Percentiles rank a stretch among this genome's conserved stretches.
phyloP scores from a whole-genome alignment of 1,139 yeast genomes.

The Yamadazyma taylorii region DNA sequence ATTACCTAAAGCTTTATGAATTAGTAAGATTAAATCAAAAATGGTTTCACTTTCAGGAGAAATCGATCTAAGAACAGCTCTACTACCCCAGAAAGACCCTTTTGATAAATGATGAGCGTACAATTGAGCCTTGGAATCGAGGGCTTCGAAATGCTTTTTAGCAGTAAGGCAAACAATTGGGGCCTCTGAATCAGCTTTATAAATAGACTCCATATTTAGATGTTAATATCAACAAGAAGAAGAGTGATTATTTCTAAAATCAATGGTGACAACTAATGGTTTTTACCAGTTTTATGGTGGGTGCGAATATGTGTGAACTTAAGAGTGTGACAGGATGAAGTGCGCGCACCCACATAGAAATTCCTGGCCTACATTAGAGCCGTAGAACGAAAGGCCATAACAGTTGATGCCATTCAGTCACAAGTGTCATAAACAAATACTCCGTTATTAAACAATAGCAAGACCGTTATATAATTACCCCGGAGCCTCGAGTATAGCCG shows the following conservation, averaged over 20 bases:
- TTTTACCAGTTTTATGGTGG: too few relatives aligned
- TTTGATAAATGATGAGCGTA: slow-evolving; percentile 83
- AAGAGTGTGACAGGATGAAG: too few relatives aligned
- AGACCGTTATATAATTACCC: too few relatives aligned
- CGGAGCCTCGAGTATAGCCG: too few relatives aligned
- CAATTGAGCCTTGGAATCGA: slow-evolving; percentile 40
- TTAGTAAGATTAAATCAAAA: slow-evolving; percentile 61
- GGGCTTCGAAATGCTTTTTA: slow-evolving; percentile 43
- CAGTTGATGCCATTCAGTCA: too few relatives aligned
- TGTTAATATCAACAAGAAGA: neutral
- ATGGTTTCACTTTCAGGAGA: slow-evolving; percentile 78
- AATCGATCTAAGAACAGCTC: slow-evolving; percentile 80
- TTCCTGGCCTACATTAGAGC: slow-evolving; percentile 21
- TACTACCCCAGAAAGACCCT: slow-evolving; percentile 81
- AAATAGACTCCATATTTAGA: slow-evolving; percentile 17
- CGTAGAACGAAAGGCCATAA: slow-evolving; percentile 10
- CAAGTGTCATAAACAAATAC: too few relatives aligned
- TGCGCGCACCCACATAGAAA: too few relatives aligned
- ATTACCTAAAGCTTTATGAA: slow-evolving; percentile 53
- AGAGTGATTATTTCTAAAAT: too few relatives aligned
- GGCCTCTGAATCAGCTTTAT: slow-evolving; percentile 43
- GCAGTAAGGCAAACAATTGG: slow-evolving; percentile 45
- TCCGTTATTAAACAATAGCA: too few relatives aligned
- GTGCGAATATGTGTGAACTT: too few relatives aligned
- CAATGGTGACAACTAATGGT: too few relatives aligned